Base-by-base conservation (phyloP, 1,139 yeast species). In the Saccharomyces hybrid region DNA sequence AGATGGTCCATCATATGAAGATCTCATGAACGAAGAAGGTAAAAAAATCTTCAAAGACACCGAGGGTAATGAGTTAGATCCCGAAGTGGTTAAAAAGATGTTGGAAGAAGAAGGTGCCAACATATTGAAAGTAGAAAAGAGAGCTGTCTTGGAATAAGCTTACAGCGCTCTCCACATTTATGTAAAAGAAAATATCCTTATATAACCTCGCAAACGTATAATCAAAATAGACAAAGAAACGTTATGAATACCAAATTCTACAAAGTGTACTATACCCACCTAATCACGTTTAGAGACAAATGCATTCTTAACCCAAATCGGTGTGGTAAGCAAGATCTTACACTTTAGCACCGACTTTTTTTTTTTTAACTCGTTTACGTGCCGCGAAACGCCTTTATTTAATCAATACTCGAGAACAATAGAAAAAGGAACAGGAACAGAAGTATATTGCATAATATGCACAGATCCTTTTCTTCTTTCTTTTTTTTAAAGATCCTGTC, bases 41-140 rank as follows among this genome's bases (percentile, higher is more conserved):
- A 57, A 56, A 14, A 65, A 65, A 51, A 63, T 58, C 53, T 65
- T 65, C 48, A 55, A 65, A 32, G 68, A 66, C 52, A 63, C 63
- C 53, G 54, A 64, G 50, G 69, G 68, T 48, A 60, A 63, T 25
- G 62, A 58, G 49, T 46, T 65, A 29, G 55, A 61, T 26, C 58
- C 57, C 41, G 70, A 62, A 34, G 65, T 63, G 34, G 64, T 60
- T 8, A 58, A 57, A 50, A 56, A 55, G 42, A 52, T 62, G 29
- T 49, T 63, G 34, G 58, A 57, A 16, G 57, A 64, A 49, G 54
- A 57, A 52, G 67, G 69, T 26, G 69, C 67, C 8, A 57, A 55
- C 23, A 58, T 66, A 23, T 29, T 60, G 23, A 61, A 62, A 47
- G 59, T 60, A 23, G 61, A 58, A 50, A 58, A 60, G n/a, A 52